Base-by-base conservation (phyloP, 1,284 basidiomycete species). In the Ceratobasidium sp. region DNA sequence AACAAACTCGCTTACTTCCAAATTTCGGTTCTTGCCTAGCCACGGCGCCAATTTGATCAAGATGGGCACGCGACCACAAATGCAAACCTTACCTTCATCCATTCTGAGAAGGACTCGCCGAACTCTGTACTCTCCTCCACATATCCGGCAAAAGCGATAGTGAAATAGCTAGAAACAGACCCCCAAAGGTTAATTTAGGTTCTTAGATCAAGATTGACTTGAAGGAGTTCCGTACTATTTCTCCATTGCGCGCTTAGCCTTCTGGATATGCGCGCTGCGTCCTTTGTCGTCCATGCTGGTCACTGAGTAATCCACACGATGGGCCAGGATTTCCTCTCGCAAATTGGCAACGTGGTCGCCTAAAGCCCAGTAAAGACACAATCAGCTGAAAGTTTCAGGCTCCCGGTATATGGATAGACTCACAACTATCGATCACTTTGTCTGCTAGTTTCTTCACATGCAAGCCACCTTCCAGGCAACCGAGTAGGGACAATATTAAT, bases 141-240 rank as follows among this genome's bases (percentile, higher is more conserved):
- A 82, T 96, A 99, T 80, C 93, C 95, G 1, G 97, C 94, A 83
- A 99, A 99, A 0, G 95, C 95, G 79, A 99, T 95, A 80, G 97
- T 91, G 86, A 99, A 99, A 87, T 98, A 98, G 83, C 94, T 95
- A 78, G 15, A 20, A 15, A 44, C 46, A 46, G 39, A 20, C 77
- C 39, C 46, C 6, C 53, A 71, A 44, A 49, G n/a, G 55, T 71
- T 61, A 63, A 46, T 51, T 26, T 39, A 6, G 61, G 39, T 23
- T 42, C 42, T 26, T 42, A 1, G 40, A 42, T 15, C 23, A 56
- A 53, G 15, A 20, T 66, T 51, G 51, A 51, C 33, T 10, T 46
- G 33, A 18, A 61, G n/a, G 70, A 0, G 18, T 10, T 3, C 85
- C 89, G 69, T 81, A 94, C 94, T 95, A 95, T 89, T 95, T 94